phyloP scores from a whole-genome alignment of 352 stramenopile genomes.

The Globisporangium apiculatum region DNA sequence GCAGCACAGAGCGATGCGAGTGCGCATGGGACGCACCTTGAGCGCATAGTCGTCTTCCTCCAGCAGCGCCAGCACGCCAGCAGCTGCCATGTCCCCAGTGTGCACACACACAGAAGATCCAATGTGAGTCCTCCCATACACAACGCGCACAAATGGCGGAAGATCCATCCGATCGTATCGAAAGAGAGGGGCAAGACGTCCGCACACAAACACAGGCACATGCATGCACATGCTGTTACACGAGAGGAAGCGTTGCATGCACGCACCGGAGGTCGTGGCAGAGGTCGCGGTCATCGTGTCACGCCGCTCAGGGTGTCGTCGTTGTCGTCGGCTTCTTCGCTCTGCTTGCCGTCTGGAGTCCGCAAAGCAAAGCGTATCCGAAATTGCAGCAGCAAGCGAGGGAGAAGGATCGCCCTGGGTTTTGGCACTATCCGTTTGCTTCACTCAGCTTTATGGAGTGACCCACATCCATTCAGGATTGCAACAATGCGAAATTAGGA shows the following conservation, averaged over 20 bases:
- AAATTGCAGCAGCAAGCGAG: no score
- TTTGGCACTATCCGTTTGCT: no score
- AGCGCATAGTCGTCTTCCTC: constrained; percentile 90
- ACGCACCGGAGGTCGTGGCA: background rate
- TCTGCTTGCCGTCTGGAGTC: no score
- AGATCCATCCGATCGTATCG: background rate
- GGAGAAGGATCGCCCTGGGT: no score
- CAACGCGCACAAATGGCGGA: no score
- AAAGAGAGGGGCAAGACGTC: background rate
- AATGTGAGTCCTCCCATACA: background rate
- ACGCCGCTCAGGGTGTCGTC: no score
- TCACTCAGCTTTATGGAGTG: no score
- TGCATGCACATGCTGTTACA: background rate
- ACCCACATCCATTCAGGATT: no score
- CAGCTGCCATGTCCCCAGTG: constrained; percentile 31
- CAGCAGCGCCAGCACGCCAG: constrained; percentile 84
- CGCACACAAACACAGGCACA: background rate
- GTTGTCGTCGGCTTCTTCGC: no score
- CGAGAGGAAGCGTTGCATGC: no score
- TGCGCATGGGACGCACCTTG: constrained; percentile 49
- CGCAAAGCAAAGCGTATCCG: no score
- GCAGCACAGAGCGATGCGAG: background rate
- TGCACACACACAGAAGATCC: constrained; percentile 8
- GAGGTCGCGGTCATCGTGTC: background rate
- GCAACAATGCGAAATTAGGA: no score